Percentiles rank a stretch among this genome's conserved stretches.
Evolutionary conservation across 371 early-diverging fungal genomes (phyloP).

Genomic region (Lichtheimia corymbifera): DNA sequence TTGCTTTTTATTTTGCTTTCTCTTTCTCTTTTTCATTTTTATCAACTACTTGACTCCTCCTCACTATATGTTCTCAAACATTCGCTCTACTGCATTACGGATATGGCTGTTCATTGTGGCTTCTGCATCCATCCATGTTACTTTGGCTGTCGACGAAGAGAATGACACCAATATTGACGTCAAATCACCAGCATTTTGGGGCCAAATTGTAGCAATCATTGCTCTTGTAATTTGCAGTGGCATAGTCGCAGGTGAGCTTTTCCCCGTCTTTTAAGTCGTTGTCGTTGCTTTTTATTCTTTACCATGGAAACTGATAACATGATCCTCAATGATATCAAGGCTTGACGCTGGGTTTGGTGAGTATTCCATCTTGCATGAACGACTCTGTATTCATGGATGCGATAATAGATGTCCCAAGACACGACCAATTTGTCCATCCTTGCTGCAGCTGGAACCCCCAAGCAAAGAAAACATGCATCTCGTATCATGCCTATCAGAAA

Average conservation of each 20-base stretch:
- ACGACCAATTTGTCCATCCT: slow-evolving; percentile 60
- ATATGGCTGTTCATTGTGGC: neutral
- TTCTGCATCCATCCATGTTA: neutral
- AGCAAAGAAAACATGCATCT: slow-evolving; percentile 61
- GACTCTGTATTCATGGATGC: neutral
- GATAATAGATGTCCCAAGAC: slow-evolving; percentile 65
- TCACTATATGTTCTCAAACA: neutral
- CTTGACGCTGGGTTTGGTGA: slow-evolving; percentile 44
- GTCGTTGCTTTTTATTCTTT: neutral
- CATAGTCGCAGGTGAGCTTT: slow-evolving; percentile 70
- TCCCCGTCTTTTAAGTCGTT: too few relatives aligned
- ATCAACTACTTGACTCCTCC: neutral
- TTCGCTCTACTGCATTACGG: slow-evolving; percentile 1
- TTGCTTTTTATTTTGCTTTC: slow-evolving; percentile 6
- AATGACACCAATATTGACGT: neutral
- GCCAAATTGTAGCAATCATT: slow-evolving; percentile 40
- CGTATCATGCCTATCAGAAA: slow-evolving; percentile 65
- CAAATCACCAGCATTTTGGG: slow-evolving; percentile 34
- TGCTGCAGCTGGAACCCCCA: slow-evolving; percentile 62
- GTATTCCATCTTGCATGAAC: neutral
- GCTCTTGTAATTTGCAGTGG: slow-evolving; percentile 76
- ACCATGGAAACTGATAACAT: neutral
- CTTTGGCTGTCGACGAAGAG: neutral
- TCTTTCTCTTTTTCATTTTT: slow-evolving; percentile 5
- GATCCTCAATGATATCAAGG: slow-evolving; percentile 17